Conservation (phyloP, 768 basidiomycete genomes). For the Leccinellum rugosiceps region DNA sequence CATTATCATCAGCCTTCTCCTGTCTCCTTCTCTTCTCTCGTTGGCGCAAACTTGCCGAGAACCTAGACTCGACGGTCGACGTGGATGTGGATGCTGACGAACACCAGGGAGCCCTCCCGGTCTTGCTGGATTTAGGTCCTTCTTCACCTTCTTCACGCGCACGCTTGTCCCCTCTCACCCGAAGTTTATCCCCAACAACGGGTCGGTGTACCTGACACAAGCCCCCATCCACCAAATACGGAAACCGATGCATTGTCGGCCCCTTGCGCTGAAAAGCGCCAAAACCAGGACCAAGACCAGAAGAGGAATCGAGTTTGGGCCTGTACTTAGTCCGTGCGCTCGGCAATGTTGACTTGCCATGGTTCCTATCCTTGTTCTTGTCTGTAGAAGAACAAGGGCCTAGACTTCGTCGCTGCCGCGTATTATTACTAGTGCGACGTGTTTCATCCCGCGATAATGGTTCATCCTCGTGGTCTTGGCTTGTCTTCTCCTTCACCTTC, state of each 20-base stretch:
- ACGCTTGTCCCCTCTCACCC: not conserved
- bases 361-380: not conserved
- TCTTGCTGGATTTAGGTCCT: not conserved
- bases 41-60: conserved; percentile 3
- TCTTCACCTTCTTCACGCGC: not conserved
- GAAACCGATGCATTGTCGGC: conserved; percentile 15
- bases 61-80: not conserved
- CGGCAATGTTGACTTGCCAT: conserved; percentile 15
- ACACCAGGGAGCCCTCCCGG: not conserved
- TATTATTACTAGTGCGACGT: not conserved
- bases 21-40: not conserved
- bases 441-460: conserved; percentile 2
- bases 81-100: not conserved
- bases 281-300: not conserved
- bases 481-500: not conserved
- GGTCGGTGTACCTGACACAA: conserved; percentile 10
- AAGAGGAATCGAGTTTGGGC: conserved; percentile 14
- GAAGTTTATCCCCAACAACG: conserved; percentile 4
- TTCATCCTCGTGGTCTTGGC: conserved; percentile 6
- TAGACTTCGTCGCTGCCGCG: not conserved
- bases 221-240: conserved; percentile 14
- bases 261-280: conserved; percentile 9
- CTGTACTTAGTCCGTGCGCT: conserved; percentile 30
- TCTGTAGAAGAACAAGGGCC: not conserved
- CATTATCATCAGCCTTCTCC: not conserved